These are phyloP conservation scores for Ophidiomyces ophidiicola DNA, from an alignment of 2,329 filamentous ascomycete genomes.

Conservation along the genomic window DNA sequence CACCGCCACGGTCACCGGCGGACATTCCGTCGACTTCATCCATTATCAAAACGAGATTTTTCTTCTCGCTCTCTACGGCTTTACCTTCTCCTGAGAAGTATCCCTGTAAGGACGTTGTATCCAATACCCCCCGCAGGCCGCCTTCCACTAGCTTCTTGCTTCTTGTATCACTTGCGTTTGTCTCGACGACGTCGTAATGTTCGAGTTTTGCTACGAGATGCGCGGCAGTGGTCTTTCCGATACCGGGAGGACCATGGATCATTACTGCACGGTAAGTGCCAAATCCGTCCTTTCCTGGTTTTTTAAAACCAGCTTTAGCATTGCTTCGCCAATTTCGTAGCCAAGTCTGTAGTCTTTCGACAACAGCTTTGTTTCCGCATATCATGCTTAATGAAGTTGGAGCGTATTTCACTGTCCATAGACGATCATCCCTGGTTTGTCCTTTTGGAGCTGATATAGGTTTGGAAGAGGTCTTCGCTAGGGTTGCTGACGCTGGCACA, in stretches of 20 bases:
- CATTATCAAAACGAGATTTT: slow-evolving; percentile 94
- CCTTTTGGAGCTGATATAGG: slow-evolving; percentile 27
- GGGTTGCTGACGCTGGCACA: slow-evolving; percentile 36
- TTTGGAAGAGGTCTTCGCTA: slow-evolving; percentile 16
- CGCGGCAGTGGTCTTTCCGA: slow-evolving; percentile 94
- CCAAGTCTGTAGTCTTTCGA: slow-evolving; percentile 85
- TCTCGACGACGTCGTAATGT: slow-evolving; percentile 87
- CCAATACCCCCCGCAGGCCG: slow-evolving; percentile 77
- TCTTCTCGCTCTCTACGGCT: slow-evolving; percentile 65
- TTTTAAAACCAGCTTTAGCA: slow-evolving; percentile 69
- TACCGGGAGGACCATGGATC: slow-evolving; percentile 86
- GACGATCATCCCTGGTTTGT: slow-evolving; percentile 43
- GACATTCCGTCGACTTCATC: slow-evolving; percentile 99
- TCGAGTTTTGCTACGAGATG: slow-evolving; percentile 87
- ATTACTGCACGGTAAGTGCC: slow-evolving; percentile 81
- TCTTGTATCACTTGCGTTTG: slow-evolving; percentile 86
- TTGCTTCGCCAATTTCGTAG: slow-evolving; percentile 68
- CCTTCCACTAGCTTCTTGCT: slow-evolving; percentile 92
- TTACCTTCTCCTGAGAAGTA: slow-evolving; percentile 81
- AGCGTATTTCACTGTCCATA: slow-evolving; percentile 95
- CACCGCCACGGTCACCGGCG: slow-evolving; percentile 86
- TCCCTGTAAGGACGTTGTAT: slow-evolving; percentile 82
- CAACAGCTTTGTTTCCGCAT: slow-evolving; percentile 81
- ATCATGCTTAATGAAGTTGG: slow-evolving; percentile 76
- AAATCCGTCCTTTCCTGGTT: slow-evolving; percentile 69